These are phyloP conservation scores for Sequoiadendron giganteum DNA, from an alignment of 75 land plant genomes.

Conservation along the genomic window DNA sequence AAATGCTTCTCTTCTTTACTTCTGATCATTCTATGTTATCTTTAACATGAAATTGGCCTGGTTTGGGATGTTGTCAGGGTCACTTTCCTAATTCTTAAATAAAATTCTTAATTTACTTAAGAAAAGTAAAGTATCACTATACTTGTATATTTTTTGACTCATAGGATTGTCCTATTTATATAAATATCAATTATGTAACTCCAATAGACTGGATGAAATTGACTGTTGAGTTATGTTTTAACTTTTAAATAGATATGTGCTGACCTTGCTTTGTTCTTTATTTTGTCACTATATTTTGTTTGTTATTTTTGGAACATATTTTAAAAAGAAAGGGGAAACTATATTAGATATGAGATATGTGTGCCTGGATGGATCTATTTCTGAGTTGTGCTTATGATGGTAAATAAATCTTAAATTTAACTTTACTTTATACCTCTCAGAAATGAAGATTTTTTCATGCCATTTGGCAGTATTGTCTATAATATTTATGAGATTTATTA, in stretches of 20 bases:
- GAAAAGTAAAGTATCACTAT: background rate
- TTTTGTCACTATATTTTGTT: background rate
- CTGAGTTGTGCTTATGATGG: background rate
- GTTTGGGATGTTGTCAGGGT: background rate
- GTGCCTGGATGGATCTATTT: background rate
- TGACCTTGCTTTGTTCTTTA: background rate
- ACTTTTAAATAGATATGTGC: background rate
- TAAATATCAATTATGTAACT: background rate
- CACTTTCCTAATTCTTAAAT: background rate
- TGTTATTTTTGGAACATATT: background rate
- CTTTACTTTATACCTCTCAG: background rate
- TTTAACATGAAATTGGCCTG: background rate
- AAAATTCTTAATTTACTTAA: background rate
- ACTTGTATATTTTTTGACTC: background rate
- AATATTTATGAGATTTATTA: slow-evolving; percentile 1
- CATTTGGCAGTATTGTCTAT: background rate
- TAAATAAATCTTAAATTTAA: background rate
- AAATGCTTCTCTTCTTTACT: too few species aligned
- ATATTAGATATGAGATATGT: background rate
- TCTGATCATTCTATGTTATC: background rate
- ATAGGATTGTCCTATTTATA: background rate
- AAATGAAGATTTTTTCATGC: background rate
- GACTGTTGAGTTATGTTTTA: background rate
- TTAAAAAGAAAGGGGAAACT: background rate
- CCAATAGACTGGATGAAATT: background rate